These are phyloP conservation scores for Ilex aquifolium DNA, from an alignment of 257 asterid genomes.

Conservation along the genomic window DNA sequence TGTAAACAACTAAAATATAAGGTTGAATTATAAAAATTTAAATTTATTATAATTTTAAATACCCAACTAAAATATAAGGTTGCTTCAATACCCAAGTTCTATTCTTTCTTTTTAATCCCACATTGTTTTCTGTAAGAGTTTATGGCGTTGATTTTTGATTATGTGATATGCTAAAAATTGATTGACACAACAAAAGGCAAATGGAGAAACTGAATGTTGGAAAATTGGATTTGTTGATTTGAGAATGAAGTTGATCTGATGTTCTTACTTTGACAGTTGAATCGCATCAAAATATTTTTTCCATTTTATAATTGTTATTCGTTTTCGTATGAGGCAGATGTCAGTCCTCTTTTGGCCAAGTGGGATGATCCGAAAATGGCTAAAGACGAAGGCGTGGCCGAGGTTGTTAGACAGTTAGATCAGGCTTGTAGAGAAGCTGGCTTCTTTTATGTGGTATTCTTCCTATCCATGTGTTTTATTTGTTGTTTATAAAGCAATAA, in stretches of 20 bases:
- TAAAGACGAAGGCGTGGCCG: slow-evolving; percentile 47
- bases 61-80: too few relatives aligned
- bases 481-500: not conserved
- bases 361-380: slow-evolving; percentile 69
- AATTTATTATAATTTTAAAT: too few relatives aligned
- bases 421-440: slow-evolving; percentile 85
- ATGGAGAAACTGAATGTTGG: not conserved
- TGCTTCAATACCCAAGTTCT: too few relatives aligned
- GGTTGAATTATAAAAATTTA: too few relatives aligned
- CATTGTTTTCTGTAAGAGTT: not conserved
- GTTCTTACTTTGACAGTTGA: not conserved
- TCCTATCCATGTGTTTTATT: not conserved
- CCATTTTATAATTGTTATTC: not conserved
- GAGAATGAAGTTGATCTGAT: not conserved
- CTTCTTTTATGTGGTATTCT: slow-evolving; percentile 68
- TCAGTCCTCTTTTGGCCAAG: slow-evolving; percentile 59
- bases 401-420: slow-evolving; percentile 62
- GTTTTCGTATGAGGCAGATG: slow-evolving; percentile 33
- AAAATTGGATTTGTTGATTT: not conserved
- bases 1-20: too few relatives aligned
- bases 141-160: not conserved
- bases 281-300: not conserved
- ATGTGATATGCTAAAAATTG: too few relatives aligned
- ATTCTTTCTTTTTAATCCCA: too few relatives aligned
- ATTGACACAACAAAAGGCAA: too few relatives aligned